phyloP scores from a whole-genome alignment of 2,329 filamentous ascomycete species.

The Cladosporium sphaerospermum region DNA sequence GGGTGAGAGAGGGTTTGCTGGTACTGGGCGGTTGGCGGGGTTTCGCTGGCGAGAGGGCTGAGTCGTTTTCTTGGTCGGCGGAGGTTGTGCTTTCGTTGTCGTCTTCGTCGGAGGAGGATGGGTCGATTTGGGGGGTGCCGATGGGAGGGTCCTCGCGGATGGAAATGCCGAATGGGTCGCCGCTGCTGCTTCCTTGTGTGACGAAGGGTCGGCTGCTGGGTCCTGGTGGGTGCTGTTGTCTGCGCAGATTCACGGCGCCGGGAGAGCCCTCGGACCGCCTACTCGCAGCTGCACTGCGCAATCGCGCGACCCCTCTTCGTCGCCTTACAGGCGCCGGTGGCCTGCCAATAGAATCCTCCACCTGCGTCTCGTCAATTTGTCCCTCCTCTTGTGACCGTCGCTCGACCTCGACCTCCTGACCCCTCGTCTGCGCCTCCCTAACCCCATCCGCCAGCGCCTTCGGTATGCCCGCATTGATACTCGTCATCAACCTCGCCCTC shows the following conservation, averaged over 20 bases:
- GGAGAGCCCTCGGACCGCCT: conserved; percentile 21
- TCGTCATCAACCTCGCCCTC: conserved; percentile 55
- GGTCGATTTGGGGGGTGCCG: conserved; percentile 6
- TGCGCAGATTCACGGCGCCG: conserved; percentile 15
- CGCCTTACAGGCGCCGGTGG: conserved; percentile 16
- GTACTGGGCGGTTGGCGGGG: conserved; percentile 16
- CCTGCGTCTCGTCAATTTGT: conserved; percentile 10
- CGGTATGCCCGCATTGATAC: conserved; percentile 54
- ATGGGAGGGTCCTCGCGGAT: conserved; percentile 4
- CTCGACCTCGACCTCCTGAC: conserved; percentile 25
- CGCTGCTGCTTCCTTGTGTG: conserved; percentile 15
- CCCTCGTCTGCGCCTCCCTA: conserved; percentile 48
- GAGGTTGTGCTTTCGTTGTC: conserved; percentile 32
- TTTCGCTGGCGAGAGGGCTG: conserved; percentile 35
- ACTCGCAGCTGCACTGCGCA: conserved; percentile 16
- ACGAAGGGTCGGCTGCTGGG: conserved; percentile 19
- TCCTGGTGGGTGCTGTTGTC: conserved; percentile 9
- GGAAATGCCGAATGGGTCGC: conserved; percentile 4
- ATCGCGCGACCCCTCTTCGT: conserved; percentile 24
- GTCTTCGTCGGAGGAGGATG: conserved; percentile 21
- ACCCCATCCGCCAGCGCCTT: conserved; percentile 39
- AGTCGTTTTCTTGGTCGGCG: conserved; percentile 46
- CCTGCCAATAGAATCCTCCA: conserved; percentile 14
- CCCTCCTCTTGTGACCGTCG: conserved; percentile 2
- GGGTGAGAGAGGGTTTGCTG: conserved; percentile 28